These are phyloP conservation scores for Aspergillus glaucus DNA, from an alignment of 2,329 filamentous ascomycete genomes.

Conservation along the genomic window DNA sequence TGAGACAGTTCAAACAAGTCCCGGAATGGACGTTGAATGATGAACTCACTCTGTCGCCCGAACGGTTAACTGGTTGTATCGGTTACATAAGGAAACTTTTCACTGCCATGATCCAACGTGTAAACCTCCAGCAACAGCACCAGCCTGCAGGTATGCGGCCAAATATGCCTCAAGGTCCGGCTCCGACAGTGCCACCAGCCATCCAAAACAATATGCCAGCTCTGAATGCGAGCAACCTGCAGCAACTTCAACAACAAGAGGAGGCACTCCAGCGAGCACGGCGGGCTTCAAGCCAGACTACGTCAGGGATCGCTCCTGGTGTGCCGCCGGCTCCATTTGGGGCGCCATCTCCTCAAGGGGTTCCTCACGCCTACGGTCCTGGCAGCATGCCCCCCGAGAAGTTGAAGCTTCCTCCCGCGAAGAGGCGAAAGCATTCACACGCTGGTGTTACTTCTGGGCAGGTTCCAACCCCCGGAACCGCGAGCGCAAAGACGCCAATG, in stretches of 20 bases:
- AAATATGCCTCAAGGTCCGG: slow-evolving; percentile 14
- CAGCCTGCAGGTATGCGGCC: slow-evolving; percentile 19
- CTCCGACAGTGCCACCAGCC: slow-evolving; percentile 12
- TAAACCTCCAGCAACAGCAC: slow-evolving; percentile 25
- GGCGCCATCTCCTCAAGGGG: slow-evolving; percentile 49
- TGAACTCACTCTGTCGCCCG: slow-evolving; percentile 38
- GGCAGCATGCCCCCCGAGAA: slow-evolving; percentile 51
- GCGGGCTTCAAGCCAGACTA: slow-evolving; percentile 33
- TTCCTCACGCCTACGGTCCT: slow-evolving; percentile 50
- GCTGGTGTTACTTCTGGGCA: slow-evolving; percentile 25
- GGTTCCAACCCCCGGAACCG: slow-evolving; percentile 14
- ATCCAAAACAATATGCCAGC: slow-evolving; percentile 25
- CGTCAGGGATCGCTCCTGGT: slow-evolving; percentile 42
- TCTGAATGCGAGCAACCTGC: slow-evolving; percentile 42
- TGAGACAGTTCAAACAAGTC: slow-evolving; percentile 40
- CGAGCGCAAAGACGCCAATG: slow-evolving; percentile 24
- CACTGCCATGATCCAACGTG: slow-evolving; percentile 29
- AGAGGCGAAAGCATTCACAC: slow-evolving; percentile 51
- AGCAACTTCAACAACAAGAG: slow-evolving; percentile 43
- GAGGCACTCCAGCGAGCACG: slow-evolving; percentile 35
- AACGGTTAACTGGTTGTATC: slow-evolving; percentile 33
- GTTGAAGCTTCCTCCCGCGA: slow-evolving; percentile 52
- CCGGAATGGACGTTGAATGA: slow-evolving; percentile 39
- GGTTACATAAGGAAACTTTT: slow-evolving; percentile 38
- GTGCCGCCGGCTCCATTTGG: slow-evolving; percentile 50